phyloP scores from a whole-genome alignment of 2,329 filamentous ascomycete species.

The Colletotrichum simmondsii region DNA sequence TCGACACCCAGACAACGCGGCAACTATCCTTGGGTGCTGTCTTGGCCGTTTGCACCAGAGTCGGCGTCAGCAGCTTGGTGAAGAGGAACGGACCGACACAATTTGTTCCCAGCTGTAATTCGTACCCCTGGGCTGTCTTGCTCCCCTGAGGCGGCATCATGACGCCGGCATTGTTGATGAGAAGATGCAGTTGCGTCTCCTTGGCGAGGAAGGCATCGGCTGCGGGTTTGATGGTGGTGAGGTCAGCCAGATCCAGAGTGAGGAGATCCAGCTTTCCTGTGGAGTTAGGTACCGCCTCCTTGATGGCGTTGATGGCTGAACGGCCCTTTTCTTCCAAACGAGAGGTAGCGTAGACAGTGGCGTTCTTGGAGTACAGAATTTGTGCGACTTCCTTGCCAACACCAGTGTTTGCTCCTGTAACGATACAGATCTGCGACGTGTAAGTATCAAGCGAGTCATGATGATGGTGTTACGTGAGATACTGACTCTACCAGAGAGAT shows the following conservation, averaged over 20 bases:
- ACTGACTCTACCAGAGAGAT: slow-evolving; percentile 50
- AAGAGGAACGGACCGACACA: slow-evolving; percentile 51
- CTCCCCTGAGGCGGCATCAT: slow-evolving; percentile 53
- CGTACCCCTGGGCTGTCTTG: slow-evolving; percentile 53
- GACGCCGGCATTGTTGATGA: slow-evolving; percentile 59
- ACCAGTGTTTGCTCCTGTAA: slow-evolving; percentile 56
- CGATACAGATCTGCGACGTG: slow-evolving; percentile 56
- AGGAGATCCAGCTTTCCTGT: slow-evolving; percentile 55
- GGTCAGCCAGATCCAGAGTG: slow-evolving; percentile 55
- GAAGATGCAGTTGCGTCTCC: slow-evolving; percentile 48
- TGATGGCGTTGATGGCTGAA: slow-evolving; percentile 56
- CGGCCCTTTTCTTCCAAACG: slow-evolving; percentile 57
- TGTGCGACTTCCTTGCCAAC: slow-evolving; percentile 63
- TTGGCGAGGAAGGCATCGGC: slow-evolving; percentile 44
- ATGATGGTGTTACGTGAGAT: not conserved
- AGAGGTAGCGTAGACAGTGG: slow-evolving; percentile 65
- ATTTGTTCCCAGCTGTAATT: slow-evolving; percentile 55
- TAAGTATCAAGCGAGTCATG: slow-evolving; percentile 7
- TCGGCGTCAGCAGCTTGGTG: slow-evolving; percentile 49
- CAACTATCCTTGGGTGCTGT: slow-evolving; percentile 42
- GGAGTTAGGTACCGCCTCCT: slow-evolving; percentile 45
- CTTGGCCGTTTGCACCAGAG: slow-evolving; percentile 45
- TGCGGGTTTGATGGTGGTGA: slow-evolving; percentile 47
- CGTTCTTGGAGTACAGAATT: slow-evolving; percentile 65
- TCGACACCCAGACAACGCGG: slow-evolving; percentile 47